phyloP scores from a whole-genome alignment of 805 yeast species.

The Ogataea corticis region DNA sequence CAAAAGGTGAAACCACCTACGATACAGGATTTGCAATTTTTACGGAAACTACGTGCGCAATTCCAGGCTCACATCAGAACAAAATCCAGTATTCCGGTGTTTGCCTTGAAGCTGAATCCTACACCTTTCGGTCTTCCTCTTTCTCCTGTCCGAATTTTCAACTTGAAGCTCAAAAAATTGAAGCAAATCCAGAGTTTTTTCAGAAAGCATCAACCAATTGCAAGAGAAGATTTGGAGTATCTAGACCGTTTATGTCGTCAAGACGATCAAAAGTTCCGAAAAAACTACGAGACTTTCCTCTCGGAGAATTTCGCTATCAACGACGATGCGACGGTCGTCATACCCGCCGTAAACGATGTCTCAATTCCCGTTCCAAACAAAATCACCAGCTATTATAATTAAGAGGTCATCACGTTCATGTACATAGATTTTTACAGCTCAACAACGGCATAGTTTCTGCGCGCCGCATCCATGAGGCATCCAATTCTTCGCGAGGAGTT shows the following conservation, averaged over 20 bases:
- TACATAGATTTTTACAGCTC: slow-evolving; percentile 16
- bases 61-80: slow-evolving; percentile 13
- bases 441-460: slow-evolving; percentile 41
- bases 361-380: slow-evolving; percentile 13
- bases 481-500: slow-evolving; percentile 35
- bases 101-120: slow-evolving; percentile 16
- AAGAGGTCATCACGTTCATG: slow-evolving; percentile 2
- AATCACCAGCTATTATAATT: slow-evolving; percentile 11
- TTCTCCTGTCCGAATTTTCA: slow-evolving; percentile 16
- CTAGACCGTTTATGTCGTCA: slow-evolving; percentile 13
- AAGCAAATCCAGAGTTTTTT: slow-evolving; percentile 15
- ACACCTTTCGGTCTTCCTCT: slow-evolving; percentile 27
- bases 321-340: slow-evolving; percentile 16
- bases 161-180: slow-evolving; percentile 18
- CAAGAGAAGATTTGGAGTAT: slow-evolving; percentile 17
- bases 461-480: slow-evolving; percentile 42
- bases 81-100: slow-evolving; percentile 17
- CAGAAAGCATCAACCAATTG: slow-evolving; percentile 19
- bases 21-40: not conserved
- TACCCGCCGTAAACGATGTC: slow-evolving; percentile 9
- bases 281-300: slow-evolving; percentile 21
- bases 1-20: not conserved
- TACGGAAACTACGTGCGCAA: slow-evolving; percentile 14
- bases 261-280: not conserved
- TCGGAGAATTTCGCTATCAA: slow-evolving; percentile 13